These are phyloP conservation scores for Phytophthora sp. DNA, from an alignment of 352 stramenopile genomes.

Conservation along the genomic window DNA sequence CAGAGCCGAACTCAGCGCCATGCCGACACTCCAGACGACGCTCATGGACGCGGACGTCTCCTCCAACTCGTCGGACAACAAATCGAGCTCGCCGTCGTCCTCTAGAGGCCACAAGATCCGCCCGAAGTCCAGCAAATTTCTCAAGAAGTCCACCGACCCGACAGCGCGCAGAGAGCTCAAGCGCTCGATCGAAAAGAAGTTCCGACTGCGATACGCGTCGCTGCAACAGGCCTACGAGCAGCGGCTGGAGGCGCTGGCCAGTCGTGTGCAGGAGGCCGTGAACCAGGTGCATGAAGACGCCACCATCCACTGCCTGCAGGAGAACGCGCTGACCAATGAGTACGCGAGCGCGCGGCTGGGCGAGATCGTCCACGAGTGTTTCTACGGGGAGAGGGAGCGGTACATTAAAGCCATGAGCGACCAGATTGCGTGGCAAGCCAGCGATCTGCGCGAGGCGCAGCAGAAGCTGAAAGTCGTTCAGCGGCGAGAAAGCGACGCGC, in stretches of 20 bases:
- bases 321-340: conserved; percentile 70
- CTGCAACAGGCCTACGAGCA: conserved; percentile 79
- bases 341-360: conserved; percentile 60
- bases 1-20: conserved; percentile 1
- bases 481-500: conserved; percentile 43
- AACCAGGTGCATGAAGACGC: conserved; percentile 62
- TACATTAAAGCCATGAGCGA: conserved; percentile 76
- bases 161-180: conserved; percentile 47
- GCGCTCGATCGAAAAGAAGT: conserved; percentile 72
- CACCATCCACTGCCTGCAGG: conserved; percentile 65
- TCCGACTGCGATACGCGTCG: conserved; percentile 67
- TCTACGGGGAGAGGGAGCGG: conserved; percentile 71
- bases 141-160: conserved; percentile 7
- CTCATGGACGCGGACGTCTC: not conserved
- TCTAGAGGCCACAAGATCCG: conserved; percentile 21
- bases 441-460: conserved; percentile 59
- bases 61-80: conserved; percentile 10
- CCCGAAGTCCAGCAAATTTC: conserved; percentile 7
- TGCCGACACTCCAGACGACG: not conserved
- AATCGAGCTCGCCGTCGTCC: conserved; percentile 7
- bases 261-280: conserved; percentile 57
- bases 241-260: conserved; percentile 60
- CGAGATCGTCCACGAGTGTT: conserved; percentile 75
- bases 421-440: conserved; percentile 76
- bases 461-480: conserved; percentile 48